Base-by-base conservation (phyloP, 2,329 filamentous ascomycete species). In the Verticillium longisporum region DNA sequence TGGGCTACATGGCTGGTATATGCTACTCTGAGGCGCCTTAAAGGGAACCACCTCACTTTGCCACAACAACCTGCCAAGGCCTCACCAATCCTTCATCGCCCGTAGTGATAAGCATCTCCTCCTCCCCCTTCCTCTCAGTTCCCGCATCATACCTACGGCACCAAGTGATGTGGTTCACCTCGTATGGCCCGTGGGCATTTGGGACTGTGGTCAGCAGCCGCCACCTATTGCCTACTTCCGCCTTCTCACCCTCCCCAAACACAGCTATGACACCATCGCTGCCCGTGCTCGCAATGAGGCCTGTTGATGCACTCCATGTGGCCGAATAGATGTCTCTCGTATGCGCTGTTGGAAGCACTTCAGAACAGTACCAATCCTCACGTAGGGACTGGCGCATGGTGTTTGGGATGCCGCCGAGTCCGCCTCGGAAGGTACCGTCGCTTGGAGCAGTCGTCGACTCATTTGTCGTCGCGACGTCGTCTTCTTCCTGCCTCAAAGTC, bases 91-190 rank as follows among this genome's bases (percentile, higher is more conserved):
- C 95, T 75, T 98, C 93, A 72, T 99, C 95, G 0, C 94, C 95
- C 0, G 93, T 97, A 15, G 90, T 95, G 21, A 98, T 79, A 56
- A 99, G 79, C 72, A 97, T 89, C 76, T 98, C 94, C 68, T 97
- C 91, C 31, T 79, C 73, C 3, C 81, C 80, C 60, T 74, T 80
- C 64, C 76, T 80, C 70, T 81, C 81, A 1, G 75, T 75, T 1
- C 78, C 88, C 57, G 81, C 80, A 72, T 97, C 92, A 61, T 86
- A 89, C 61, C 93, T 82, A 67, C 83, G 85, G 66, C 92, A 92
- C 95, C 95, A 99, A 1, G 85, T 87, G 57, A 95, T 83, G 74
- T 97, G 92, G 70, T 99, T 99, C 65, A 98, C 83, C 75, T 99
- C 95, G 70, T 94, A 97, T 2, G 96, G 91, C 1, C 92, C 93